A percentile compares a stretch with the other conserved stretches of the same genome.
phyloP scores from a whole-genome alignment of 75 land plant genomes.

The Selaginella tamariscina region DNA sequence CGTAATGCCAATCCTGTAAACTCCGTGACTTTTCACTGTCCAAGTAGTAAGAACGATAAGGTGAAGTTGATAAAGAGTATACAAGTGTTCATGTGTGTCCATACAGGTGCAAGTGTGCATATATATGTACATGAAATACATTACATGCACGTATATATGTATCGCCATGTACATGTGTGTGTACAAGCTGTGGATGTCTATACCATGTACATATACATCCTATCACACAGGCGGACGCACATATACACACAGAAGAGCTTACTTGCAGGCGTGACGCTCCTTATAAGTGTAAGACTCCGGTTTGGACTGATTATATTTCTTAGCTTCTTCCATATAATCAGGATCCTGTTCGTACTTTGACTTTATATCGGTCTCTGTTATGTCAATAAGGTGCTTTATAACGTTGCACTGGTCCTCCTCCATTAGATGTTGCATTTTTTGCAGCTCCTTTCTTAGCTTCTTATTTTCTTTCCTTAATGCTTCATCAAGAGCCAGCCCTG shows the following conservation, averaged over 20 bases:
- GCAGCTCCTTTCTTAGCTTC: conserved; percentile 66
- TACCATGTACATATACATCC: conserved; percentile 2
- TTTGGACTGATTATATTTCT: conserved; percentile 18
- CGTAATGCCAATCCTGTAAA: conserved; percentile 59
- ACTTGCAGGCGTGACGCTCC: conserved; percentile 12
- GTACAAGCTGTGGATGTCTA: neutral
- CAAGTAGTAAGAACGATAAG: conserved; percentile 25
- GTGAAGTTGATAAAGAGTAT: neutral
- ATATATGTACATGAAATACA: too few species aligned
- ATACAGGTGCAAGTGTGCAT: neutral
- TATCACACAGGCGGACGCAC: conserved; percentile 7
- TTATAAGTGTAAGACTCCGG: conserved; percentile 9
- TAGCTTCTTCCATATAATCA: neutral
- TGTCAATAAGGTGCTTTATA: conserved; percentile 68
- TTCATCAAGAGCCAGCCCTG: conserved; percentile 48
- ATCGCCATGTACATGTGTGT: neutral
- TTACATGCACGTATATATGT: neutral
- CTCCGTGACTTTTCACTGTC: conserved; percentile 27
- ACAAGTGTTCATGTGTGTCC: neutral
- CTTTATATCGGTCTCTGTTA: conserved; percentile 45
- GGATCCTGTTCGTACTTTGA: conserved; percentile 13
- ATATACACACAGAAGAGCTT: neutral
- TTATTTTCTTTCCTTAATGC: conserved; percentile 65
- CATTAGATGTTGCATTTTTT: conserved; percentile 24
- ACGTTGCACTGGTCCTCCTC: conserved; percentile 65